These are phyloP conservation scores for Tetrahymena malaccensis DNA, from an alignment of 73 alveolate species.

Conservation along the genomic window DNA sequence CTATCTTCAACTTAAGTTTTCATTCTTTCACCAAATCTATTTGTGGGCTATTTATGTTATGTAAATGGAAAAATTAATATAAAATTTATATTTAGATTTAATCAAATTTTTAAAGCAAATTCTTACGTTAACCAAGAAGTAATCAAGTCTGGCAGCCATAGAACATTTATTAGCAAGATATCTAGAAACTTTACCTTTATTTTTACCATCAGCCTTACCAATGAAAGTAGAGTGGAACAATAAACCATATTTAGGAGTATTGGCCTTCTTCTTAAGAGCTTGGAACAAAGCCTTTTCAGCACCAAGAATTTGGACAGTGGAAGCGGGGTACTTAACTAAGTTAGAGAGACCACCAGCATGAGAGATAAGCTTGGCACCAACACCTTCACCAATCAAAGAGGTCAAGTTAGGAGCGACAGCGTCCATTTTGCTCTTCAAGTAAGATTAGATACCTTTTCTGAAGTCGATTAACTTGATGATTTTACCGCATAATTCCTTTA, in stretches of 20 bases:
- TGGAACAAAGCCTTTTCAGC: conserved; percentile 99
- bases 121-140: not conserved
- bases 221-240: conserved; percentile 97
- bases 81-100: not conserved
- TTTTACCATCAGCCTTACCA: conserved; percentile 96
- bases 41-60: conserved; percentile 16
- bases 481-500: conserved; percentile 69
- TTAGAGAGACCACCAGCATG: conserved; percentile 98
- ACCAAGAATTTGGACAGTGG: conserved; percentile 98
- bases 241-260: conserved; percentile 99
- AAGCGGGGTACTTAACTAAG: conserved; percentile 98
- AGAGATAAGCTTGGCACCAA: conserved; percentile 99
- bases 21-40: conserved; percentile 27
- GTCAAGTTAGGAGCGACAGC: conserved; percentile 99
- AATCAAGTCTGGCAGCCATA: conserved; percentile 94
- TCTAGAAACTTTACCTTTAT: conserved; percentile 98
- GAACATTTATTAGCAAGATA: conserved; percentile 99
- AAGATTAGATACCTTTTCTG: conserved; percentile 80
- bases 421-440: conserved; percentile 94
- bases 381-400: conserved; percentile 98
- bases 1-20: conserved; percentile 38
- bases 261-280: conserved; percentile 91
- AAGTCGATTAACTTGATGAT: conserved; percentile 71
- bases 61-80: not conserved
- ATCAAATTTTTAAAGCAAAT: not conserved